Base-by-base conservation (phyloP, 2,329 filamentous ascomycete genomes). In the Xylariaceae sp. region DNA sequence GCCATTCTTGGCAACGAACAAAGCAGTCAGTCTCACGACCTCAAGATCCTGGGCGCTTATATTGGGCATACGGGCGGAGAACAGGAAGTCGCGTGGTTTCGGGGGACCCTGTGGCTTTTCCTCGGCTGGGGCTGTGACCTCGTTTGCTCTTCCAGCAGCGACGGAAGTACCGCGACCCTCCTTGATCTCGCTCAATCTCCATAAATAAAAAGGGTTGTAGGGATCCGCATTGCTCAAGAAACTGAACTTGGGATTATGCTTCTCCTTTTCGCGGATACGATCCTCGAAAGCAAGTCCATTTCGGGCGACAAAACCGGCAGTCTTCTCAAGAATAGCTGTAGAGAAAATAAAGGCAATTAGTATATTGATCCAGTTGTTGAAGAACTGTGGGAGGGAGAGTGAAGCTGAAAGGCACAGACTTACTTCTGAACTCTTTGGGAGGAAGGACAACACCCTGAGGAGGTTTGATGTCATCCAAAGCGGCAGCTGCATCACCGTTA, bases 31-130 rank as follows among this genome's bases (percentile, higher is more conserved):
- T 42, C 78, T 74, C 42, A 85, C 73, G 37, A 83, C 73, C 53
- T 84, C 80, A 49, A 97, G 70, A 73, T 98, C 93, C 65, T 95
- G 87, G 50, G 94, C 89, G 66, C 85, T 95, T 68, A 98, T 95
- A 53, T 90, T 91, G 43, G 93, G 93, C 88, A 97, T 95, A 62
- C 90, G 86, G 54, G 93, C 90, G 42, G 89, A 95, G 69, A 96
- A 98, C 53, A 87, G 80, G 60, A 94, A 97, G 56, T 90, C 85
- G 43, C 86, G 79, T 13, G 93, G 93, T 58, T 90, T 82, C 33
- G 85, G 82, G 7, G 91, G 91, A 17, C 90, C 91, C 64, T 86
- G 79, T 33, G 88, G 83, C 61, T 86, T 89, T 63, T 79, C 76
- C 41, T 71, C 71, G 30, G 68, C 69, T 38, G 71, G 68, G 32